Evolutionary conservation across 1,284 basidiomycete genomes (phyloP).

Genomic region (Inonotus obliquus): DNA sequence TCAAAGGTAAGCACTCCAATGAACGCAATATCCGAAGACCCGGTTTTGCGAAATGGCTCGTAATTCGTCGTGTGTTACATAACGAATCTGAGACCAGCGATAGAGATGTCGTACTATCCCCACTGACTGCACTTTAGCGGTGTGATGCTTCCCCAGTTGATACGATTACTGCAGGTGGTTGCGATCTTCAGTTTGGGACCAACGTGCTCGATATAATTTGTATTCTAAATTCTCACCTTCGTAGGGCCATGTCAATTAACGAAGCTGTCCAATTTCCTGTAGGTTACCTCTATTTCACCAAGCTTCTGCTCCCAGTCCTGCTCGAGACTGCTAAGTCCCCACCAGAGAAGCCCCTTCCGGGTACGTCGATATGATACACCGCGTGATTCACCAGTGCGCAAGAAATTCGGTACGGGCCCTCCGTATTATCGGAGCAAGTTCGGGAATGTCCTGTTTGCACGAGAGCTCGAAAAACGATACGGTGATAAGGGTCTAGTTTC

Average conservation of each 20-base stretch:
- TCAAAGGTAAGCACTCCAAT: too few species aligned
- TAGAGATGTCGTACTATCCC: too few species aligned
- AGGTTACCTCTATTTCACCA: conserved; percentile 46
- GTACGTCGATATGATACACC: conserved; percentile 40
- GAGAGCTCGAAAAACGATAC: conserved; percentile 26
- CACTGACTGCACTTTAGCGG: conserved; percentile 36
- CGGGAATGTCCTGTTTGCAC: conserved; percentile 28
- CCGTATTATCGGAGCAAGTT: conserved; percentile 40
- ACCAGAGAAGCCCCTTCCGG: conserved; percentile 32
- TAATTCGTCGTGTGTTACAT: too few species aligned
- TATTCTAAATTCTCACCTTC: not conserved
- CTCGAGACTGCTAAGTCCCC: conserved; percentile 30
- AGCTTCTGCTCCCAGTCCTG: conserved; percentile 41
- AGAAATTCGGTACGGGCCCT: conserved; percentile 21
- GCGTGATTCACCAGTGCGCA: conserved; percentile 33
- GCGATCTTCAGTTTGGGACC: conserved; percentile 58
- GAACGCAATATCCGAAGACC: too few species aligned
- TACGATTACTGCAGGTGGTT: conserved; percentile 45
- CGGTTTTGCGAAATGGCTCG: too few species aligned
- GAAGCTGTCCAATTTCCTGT: not conserved
- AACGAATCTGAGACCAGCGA: too few species aligned
- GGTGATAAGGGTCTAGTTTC: conserved; percentile 27
- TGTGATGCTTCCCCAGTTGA: conserved; percentile 48
- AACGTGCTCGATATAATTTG: conserved; percentile 41
- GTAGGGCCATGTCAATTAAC: not conserved